Base-by-base conservation (phyloP, 345 rosid genomes). In the Aurinia saxatilis region DNA sequence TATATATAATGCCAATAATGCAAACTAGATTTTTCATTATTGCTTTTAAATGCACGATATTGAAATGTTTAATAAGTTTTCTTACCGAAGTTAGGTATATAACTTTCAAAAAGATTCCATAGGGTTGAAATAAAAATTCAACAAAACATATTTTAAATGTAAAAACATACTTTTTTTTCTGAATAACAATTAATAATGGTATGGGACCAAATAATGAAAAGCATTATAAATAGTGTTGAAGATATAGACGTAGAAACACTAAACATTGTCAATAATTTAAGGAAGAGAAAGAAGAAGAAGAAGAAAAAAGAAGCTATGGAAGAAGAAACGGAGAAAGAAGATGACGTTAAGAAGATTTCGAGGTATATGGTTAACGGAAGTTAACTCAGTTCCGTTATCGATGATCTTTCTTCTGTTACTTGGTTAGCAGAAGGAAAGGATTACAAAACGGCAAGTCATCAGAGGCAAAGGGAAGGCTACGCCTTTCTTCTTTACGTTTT, bases 381-480 rank as follows among this genome's bases (percentile, higher is more conserved):
- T n/a, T n/a, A n/a, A n/a, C 63, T 36, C 50, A 17, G 57, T 46
- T 69, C 73, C 56, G 56, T 69, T 61, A 69, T 27, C n/a, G n/a
- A 5, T 6, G 6, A 27, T 45, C 70, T 56, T 63, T 48, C 50
- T 37, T 29, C 44, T 37, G 48, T 44, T 53, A 5, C 5, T 15
- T 31, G n/a, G 53, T 60, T 45, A 16, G 29, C 53, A 6, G 65
- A 16, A 19, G 19, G 51, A 29, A 39, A 31, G 7, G 39, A 15
- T 49, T 49, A 39, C 65, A 63, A 71, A 71, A 71, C 70, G 75
- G 75, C 75, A 71, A 71, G 75, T 71, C 75, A 71, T 49, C 47
- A 71, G 58, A 71, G 75, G 75, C 75, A 71, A 71, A 71, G 65
- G 75, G 75, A 71, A 71, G 75, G 75, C 65, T 63, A 71, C 65